A percentile compares a stretch with the other conserved stretches of the same genome.
Evolutionary conservation across 768 basidiomycete species (phyloP).

Genomic region (Phanerochaete sordida): DNA sequence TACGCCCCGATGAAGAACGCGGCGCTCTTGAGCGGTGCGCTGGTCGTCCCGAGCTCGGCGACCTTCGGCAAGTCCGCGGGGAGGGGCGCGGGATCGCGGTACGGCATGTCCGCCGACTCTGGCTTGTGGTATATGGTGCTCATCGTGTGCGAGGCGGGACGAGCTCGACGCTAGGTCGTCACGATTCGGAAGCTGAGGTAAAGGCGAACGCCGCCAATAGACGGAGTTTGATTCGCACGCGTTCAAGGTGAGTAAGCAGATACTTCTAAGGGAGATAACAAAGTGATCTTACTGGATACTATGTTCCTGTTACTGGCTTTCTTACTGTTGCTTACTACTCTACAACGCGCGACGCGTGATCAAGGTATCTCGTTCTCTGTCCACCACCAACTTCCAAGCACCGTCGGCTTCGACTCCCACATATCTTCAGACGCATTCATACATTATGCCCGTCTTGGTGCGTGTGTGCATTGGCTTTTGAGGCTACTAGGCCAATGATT

Average conservation of each 20-base stretch:
- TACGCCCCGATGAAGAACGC: slow-evolving; percentile 95
- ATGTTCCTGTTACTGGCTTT: background rate
- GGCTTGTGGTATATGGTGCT: slow-evolving; percentile 42
- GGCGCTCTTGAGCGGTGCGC: slow-evolving; percentile 92
- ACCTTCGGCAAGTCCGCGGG: slow-evolving; percentile 72
- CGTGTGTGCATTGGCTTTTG: background rate
- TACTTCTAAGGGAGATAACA: background rate
- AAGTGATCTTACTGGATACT: too few relatives aligned
- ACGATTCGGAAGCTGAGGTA: slow-evolving; percentile 9
- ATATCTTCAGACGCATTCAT: background rate
- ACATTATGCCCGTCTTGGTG: background rate
- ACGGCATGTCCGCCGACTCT: slow-evolving; percentile 45
- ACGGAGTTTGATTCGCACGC: slow-evolving; percentile 9
- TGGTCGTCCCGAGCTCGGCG: slow-evolving; percentile 83
- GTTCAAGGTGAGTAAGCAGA: background rate
- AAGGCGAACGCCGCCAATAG: slow-evolving; percentile 4
- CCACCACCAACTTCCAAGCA: background rate
- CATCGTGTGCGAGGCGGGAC: slow-evolving; percentile 34
- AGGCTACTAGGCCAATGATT: background rate
- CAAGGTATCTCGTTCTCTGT: background rate
- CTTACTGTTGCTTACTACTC: background rate
- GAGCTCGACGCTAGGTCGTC: slow-evolving; percentile 8
- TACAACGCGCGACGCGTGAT: background rate
- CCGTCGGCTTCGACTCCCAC: background rate
- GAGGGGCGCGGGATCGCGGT: slow-evolving; percentile 63